Evolutionary conservation across 139 green algal genomes (phyloP).

Genomic region (Chlorella sorokiniana): DNA sequence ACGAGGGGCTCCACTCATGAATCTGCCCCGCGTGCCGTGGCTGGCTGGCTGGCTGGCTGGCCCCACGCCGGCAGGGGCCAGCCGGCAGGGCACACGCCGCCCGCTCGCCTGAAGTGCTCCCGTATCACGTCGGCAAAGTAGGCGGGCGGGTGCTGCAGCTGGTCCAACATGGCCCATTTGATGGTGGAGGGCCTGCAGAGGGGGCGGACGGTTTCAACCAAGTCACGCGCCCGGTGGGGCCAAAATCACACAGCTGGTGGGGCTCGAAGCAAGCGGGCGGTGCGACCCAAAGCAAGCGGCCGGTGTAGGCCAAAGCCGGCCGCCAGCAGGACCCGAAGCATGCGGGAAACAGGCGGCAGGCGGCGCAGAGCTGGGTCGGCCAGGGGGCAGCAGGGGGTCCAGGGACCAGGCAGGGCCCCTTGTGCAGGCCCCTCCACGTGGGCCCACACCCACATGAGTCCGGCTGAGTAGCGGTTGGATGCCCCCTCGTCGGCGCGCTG

Average conservation of each 20-base stretch:
- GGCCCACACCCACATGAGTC: constrained; percentile 45
- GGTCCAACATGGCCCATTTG: constrained; percentile 70
- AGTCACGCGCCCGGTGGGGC: neutral
- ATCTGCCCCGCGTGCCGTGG: too few species aligned
- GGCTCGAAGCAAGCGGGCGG: too few species aligned
- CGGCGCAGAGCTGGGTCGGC: too few species aligned
- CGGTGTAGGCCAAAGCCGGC: too few species aligned
- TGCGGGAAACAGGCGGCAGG: too few species aligned
- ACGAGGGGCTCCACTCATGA: too few species aligned
- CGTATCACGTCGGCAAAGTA: constrained; percentile 59
- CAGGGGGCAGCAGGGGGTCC: too few species aligned
- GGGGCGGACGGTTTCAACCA: too few species aligned
- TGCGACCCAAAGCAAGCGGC: too few species aligned
- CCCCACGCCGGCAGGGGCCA: neutral
- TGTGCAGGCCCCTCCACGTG: neutral
- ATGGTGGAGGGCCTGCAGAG: constrained; percentile 47
- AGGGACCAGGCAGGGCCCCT: too few species aligned
- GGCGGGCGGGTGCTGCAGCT: constrained; percentile 59
- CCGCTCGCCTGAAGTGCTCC: constrained; percentile 31
- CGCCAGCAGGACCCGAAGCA: too few species aligned
- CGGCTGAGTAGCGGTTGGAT: constrained; percentile 41
- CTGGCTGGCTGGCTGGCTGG: too few species aligned
- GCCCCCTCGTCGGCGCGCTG: constrained; percentile 45
- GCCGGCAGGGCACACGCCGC: neutral
- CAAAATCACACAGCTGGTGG: neutral